These are phyloP conservation scores for Metschnikowia lachancei DNA, from an alignment of 805 yeast species.

Conservation along the genomic window DNA sequence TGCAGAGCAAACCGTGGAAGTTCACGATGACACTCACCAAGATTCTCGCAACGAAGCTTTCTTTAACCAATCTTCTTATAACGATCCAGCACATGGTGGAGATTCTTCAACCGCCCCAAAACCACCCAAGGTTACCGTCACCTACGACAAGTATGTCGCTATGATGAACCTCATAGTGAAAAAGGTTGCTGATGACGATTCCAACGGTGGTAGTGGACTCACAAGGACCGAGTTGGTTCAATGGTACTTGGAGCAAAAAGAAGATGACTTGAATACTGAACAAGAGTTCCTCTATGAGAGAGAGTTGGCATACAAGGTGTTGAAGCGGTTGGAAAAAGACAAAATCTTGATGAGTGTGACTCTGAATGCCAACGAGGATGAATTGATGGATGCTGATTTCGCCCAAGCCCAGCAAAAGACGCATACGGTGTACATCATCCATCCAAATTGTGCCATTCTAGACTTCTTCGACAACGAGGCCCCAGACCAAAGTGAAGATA, in stretches of 20 bases:
- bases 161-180: conserved; percentile 80
- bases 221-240: conserved; percentile 68
- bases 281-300: conserved; percentile 69
- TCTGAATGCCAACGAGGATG: conserved; percentile 33
- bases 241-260: conserved; percentile 76
- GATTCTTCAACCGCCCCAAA: conserved; percentile 6
- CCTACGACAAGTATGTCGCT: conserved; percentile 82
- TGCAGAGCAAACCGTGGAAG: conserved; percentile 19
- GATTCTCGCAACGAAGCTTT: not conserved
- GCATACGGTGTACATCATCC: conserved; percentile 44
- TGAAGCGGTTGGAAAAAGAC: conserved; percentile 80
- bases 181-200: conserved; percentile 52
- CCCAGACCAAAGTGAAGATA: conserved; percentile 5
- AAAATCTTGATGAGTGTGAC: conserved; percentile 66
- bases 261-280: conserved; percentile 66
- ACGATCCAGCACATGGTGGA: not conserved
- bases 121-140: conserved; percentile 44
- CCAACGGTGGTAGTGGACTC: conserved; percentile 54
- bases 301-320: conserved; percentile 70
- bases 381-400: conserved; percentile 14
- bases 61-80: conserved; percentile 2
- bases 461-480: conserved; percentile 51
- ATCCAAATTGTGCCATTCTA: conserved; percentile 81
- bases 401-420: conserved; percentile 11
- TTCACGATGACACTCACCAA: conserved; percentile 14